These are phyloP conservation scores for Pythium sukuiense DNA, from an alignment of 352 stramenopile genomes.

Conservation along the genomic window DNA sequence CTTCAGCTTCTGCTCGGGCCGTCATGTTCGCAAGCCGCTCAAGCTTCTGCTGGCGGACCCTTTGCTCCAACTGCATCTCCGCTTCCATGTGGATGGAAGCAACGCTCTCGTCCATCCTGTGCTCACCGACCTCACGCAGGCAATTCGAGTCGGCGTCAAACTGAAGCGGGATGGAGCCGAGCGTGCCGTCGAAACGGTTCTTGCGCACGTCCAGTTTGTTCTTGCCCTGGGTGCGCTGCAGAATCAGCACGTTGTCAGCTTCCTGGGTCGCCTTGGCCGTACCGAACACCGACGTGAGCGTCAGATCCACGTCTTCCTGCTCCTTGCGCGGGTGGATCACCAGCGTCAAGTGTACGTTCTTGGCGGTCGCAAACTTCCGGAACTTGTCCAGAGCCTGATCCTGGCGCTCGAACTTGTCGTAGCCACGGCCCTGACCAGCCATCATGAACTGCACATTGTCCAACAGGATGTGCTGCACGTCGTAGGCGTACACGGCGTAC, in stretches of 20 bases:
- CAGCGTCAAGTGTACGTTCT: constrained; percentile 98
- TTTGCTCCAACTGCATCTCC: constrained; percentile 79
- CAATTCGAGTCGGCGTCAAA: constrained; percentile 79
- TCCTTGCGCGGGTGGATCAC: constrained; percentile 99
- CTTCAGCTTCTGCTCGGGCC: neutral
- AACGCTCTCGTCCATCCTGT: constrained; percentile 70
- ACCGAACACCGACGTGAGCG: constrained; percentile 96
- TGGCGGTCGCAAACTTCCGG: constrained; percentile 95
- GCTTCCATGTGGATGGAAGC: constrained; percentile 71
- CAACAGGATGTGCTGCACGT: constrained; percentile 98
- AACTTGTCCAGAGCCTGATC: constrained; percentile 97
- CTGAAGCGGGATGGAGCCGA: constrained; percentile 84
- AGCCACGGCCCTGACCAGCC: constrained; percentile 79
- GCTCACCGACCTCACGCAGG: constrained; percentile 62
- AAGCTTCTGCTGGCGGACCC: constrained; percentile 38
- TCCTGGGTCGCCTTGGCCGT: constrained; percentile 99
- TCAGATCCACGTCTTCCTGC: constrained; percentile 91
- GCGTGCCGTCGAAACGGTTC: constrained; percentile 93
- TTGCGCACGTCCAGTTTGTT: constrained; percentile 97
- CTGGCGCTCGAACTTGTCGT: constrained; percentile 89
- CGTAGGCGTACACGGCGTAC: constrained; percentile 97
- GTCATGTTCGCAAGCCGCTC: constrained; percentile 18
- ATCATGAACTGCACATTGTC: constrained; percentile 99
- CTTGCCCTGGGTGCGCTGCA: constrained; percentile 89
- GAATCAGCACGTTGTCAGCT: constrained; percentile 99